These are phyloP conservation scores for Amesomyces nigricolor DNA, from an alignment of 2,329 filamentous ascomycete species.

Conservation along the genomic window DNA sequence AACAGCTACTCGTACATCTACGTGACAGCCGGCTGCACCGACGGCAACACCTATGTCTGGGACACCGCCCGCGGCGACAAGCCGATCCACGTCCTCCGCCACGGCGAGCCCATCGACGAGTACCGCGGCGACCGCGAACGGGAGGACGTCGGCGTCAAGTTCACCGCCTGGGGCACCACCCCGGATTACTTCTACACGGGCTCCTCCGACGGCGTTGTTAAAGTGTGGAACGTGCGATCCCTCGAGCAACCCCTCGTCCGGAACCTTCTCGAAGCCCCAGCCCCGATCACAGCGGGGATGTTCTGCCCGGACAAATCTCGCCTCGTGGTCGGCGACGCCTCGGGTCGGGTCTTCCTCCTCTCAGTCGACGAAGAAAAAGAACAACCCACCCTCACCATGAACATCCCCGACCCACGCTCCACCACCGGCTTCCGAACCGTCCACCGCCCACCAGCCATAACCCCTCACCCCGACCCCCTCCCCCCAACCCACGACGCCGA, in stretches of 20 bases:
- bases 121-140: constrained; percentile 43
- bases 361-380: constrained; percentile 43
- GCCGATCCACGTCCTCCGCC: constrained; percentile 50
- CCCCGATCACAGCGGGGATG: constrained; percentile 51
- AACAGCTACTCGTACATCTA: constrained; percentile 48
- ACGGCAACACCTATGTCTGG: constrained; percentile 59
- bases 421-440: constrained; percentile 31
- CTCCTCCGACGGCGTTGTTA: constrained; percentile 57
- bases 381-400: constrained; percentile 30
- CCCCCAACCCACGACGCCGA: constrained; percentile 32
- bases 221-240: constrained; percentile 56
- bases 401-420: constrained; percentile 33
- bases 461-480: constrained; percentile 46
- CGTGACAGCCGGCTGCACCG: constrained; percentile 56
- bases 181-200: constrained; percentile 57
- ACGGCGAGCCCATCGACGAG: constrained; percentile 43
- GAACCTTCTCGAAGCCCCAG: constrained; percentile 49
- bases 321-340: constrained; percentile 56
- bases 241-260: constrained; percentile 41
- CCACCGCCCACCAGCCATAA: constrained; percentile 43
- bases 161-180: constrained; percentile 55
- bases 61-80: constrained; percentile 52
- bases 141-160: constrained; percentile 59
- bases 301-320: constrained; percentile 53
- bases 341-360: constrained; percentile 53